Evolutionary conservation across 306 rosid genomes (phyloP).

Genomic region (Glycine latifolia): DNA sequence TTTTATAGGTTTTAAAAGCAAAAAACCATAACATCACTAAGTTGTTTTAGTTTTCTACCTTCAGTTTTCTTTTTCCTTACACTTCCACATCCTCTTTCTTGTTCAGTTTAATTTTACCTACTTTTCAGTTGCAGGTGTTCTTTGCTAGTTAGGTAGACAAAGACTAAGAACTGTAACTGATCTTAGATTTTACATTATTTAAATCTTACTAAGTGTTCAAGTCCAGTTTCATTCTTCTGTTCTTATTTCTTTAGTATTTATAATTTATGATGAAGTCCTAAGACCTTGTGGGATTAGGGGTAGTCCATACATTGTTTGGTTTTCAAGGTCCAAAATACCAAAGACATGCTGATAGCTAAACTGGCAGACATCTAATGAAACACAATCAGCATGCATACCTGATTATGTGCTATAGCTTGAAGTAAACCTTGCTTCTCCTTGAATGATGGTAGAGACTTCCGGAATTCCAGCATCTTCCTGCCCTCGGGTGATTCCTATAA

Average conservation of each 20-base stretch:
- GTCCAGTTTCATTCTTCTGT: background rate
- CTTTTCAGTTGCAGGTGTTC: conserved; percentile 5
- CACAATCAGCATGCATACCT: conserved; percentile 59
- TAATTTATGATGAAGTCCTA: background rate
- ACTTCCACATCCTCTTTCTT: background rate
- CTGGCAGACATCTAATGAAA: conserved; percentile 35
- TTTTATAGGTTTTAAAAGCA: too few relatives aligned
- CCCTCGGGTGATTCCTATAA: conserved; percentile 87
- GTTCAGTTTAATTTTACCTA: conserved; percentile 19
- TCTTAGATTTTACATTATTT: conserved; percentile 28
- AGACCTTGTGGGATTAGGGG: conserved; percentile 20
- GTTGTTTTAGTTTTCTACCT: too few relatives aligned
- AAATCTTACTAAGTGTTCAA: background rate
- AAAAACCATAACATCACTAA: too few relatives aligned
- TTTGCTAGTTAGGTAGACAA: conserved; percentile 17
- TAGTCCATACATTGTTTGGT: conserved; percentile 5
- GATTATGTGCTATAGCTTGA: conserved; percentile 79
- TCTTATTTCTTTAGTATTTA: conserved; percentile 14
- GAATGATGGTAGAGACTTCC: conserved; percentile 84
- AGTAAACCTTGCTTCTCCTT: conserved; percentile 81
- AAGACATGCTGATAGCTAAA: conserved; percentile 14
- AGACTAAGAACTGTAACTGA: conserved; percentile 3
- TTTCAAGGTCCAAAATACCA: conserved; percentile 23
- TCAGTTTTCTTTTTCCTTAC: too few relatives aligned
- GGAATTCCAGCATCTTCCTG: conserved; percentile 77